Base-by-base conservation (phyloP, 1,284 basidiomycete species). In the Cutaneotrichosporon sp. region DNA sequence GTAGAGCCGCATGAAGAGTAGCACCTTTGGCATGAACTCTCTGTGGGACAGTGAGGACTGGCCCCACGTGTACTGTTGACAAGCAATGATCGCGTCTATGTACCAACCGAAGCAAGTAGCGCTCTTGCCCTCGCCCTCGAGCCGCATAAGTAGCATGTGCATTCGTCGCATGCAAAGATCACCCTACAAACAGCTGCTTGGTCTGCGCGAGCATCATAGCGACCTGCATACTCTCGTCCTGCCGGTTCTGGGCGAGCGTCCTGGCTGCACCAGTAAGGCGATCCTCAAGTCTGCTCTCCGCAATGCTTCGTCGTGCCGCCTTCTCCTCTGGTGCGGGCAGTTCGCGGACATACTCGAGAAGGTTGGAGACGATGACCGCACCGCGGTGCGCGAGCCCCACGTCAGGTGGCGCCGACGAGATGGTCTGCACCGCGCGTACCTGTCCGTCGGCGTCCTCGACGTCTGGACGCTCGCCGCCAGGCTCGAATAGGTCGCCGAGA, bases 321-420 rank as follows among this genome's bases (percentile, higher is more conserved):
- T 42, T 26, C 2, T 31, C 21, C 51, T 66, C 32, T 14, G 13
- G 40, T n/a, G 52, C 59, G 6, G 38, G 18, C 22, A 56, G 18
- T 8, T 56, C 38, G 38, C 32, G 21, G n/a, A 57, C 65, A 58
- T 75, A 73, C 9, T 58, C 40, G 18, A 90, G 78, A 51, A 92
- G 77, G 70, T 91, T 91, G 46, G 83, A 81, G 16, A 88, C 78
- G 71, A 89, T 89, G 32, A 91, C 84, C 1, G 89, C 84, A 3
- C 88, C 90, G 42, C 92, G 87, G 76, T 92, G 88, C 9, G 88
- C 83, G 42, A 92, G 83, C 11, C 53, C 61, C 0, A 85, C 81
- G 71, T 89, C 82, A 10, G 67, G 70, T 4, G 66, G 50, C 11
- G 68, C 52, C 65, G 73, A 70, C 61, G 62, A 71, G 72, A 63